phyloP scores from a whole-genome alignment of 1,284 basidiomycete species.

The Cystobasidium slooffiae region DNA sequence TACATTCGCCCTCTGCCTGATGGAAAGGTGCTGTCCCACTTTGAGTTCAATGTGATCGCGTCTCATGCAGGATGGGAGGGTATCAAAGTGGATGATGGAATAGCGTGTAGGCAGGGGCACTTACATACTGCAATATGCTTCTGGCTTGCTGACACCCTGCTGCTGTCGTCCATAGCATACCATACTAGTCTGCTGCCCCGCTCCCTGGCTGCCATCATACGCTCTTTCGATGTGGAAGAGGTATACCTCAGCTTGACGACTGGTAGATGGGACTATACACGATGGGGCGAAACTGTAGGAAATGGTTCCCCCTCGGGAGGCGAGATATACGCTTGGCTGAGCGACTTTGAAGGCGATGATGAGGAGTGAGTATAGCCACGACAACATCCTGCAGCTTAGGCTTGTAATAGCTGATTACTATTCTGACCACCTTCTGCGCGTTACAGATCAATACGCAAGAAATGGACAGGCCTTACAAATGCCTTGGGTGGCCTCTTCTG shows the following conservation, averaged over 20 bases:
- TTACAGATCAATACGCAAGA: conserved; percentile 53
- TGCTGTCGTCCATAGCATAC: conserved; percentile 62
- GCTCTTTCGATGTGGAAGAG: conserved; percentile 83
- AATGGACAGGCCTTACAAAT: conserved; percentile 85
- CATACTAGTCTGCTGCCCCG: conserved; percentile 85
- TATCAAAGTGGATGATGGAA: conserved; percentile 58
- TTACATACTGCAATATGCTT: conserved; percentile 14
- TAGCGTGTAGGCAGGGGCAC: conserved; percentile 10
- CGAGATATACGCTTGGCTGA: conserved; percentile 32
- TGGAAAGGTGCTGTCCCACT: conserved; percentile 80
- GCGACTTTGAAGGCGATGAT: conserved; percentile 64
- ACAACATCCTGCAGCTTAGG: no score
- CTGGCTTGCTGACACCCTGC: conserved; percentile 1
- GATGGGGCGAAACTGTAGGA: conserved; percentile 74
- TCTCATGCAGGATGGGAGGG: conserved; percentile 55
- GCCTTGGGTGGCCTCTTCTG: conserved; percentile 92
- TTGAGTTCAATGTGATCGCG: conserved; percentile 76
- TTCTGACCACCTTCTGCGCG: background rate
- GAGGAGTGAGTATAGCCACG: conserved; percentile 76
- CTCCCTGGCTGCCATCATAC: conserved; percentile 79
- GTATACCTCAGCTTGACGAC: conserved; percentile 85
- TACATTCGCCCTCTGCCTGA: conserved; percentile 75
- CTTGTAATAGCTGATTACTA: background rate
- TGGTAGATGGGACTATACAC: conserved; percentile 84
- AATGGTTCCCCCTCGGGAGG: conserved; percentile 25